Base-by-base conservation (phyloP, 768 basidiomycete genomes). In the Roridomyces roridus region DNA sequence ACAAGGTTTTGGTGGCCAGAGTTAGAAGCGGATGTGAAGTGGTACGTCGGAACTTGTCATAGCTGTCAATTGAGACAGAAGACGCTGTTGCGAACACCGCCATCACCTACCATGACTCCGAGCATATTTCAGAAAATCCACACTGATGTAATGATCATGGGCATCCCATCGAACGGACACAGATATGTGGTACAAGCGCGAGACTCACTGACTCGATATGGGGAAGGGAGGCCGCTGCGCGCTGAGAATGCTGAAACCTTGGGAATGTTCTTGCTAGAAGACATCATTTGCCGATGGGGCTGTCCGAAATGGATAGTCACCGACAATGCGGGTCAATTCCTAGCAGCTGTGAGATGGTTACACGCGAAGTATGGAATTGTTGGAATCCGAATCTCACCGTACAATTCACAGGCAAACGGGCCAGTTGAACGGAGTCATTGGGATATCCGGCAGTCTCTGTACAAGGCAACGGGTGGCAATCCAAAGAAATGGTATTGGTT, bases 341-440 rank as follows among this genome's bases (percentile, higher is more conserved):
- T 70, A 2, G 50, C 61, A 0, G 73, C 65, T 1, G 41, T 75
- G 10, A 37, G 63, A 1, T 62, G 60, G 42, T 64, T 77, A 1
- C 17, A 45, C 0, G 28, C 67, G 14, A 65, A 60, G 24, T 76
- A 76, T 41, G 47, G 64, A 4, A 73, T 76, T 18, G 23, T 18
- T 0, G 72, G 74, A 6, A 75, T 77, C 11, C 29, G 53, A 0
- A 78, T 76, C 10, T 72, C 67, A 0, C 46, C 67, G 0, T 77
- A 77, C 54, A 77, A 77, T 40, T 74, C 71, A 0, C 55, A 63
- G 5, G 72, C 72, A 0, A 77, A 77, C 11, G 68, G 77, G 0
- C 55, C 71, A 0, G 59, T 73, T 6, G 70, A 77, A 60, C 40
- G 64, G 0, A 45, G 45, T 2, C 46, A 56, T 25, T 62, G 59